Conservation (phyloP, 768 basidiomycete species). For the Russula abietina region DNA sequence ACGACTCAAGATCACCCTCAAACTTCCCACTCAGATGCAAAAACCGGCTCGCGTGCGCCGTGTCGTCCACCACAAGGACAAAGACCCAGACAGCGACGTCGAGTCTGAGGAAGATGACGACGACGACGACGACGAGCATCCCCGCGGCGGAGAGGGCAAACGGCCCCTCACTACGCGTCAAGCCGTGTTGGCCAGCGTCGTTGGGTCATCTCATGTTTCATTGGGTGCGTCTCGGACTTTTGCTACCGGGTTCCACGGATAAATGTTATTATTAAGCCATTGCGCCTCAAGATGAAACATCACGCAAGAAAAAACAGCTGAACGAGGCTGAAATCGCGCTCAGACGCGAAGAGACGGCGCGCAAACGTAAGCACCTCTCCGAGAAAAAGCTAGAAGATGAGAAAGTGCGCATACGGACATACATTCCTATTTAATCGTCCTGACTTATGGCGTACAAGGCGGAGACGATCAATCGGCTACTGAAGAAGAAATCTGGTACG, state of each 20-base stretch:
- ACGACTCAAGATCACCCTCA: constrained; percentile 57
- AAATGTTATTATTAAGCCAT: not conserved
- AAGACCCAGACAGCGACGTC: constrained; percentile 37
- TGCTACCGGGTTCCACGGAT: not conserved
- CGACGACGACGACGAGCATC: constrained; percentile 33
- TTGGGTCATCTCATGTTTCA: constrained; percentile 63
- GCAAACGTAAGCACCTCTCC: constrained; percentile 72
- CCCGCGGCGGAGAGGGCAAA: constrained; percentile 27
- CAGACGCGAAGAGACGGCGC: constrained; percentile 70
- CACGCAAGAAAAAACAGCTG: constrained; percentile 57
- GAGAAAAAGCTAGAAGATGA: constrained; percentile 85
- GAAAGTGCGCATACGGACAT: constrained; percentile 44
- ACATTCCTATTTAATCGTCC: not conserved
- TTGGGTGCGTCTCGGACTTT: constrained; percentile 37
- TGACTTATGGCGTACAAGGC: constrained; percentile 39
- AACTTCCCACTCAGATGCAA: constrained; percentile 39
- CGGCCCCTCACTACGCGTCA: constrained; percentile 45
- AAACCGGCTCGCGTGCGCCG: constrained; percentile 18
- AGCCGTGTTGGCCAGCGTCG: constrained; percentile 64
- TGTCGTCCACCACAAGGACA: constrained; percentile 27
- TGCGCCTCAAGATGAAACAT: constrained; percentile 28
- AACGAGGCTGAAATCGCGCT: constrained; percentile 70
- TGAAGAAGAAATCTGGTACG: constrained; percentile 77
- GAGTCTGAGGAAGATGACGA: constrained; percentile 34
- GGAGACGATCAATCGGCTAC: constrained; percentile 83